Evolutionary conservation across 495 filamentous ascomycete species (phyloP), one percentile per base, ranked within the genome.

Genomic region (Aspergillus kassunensis): DNA sequence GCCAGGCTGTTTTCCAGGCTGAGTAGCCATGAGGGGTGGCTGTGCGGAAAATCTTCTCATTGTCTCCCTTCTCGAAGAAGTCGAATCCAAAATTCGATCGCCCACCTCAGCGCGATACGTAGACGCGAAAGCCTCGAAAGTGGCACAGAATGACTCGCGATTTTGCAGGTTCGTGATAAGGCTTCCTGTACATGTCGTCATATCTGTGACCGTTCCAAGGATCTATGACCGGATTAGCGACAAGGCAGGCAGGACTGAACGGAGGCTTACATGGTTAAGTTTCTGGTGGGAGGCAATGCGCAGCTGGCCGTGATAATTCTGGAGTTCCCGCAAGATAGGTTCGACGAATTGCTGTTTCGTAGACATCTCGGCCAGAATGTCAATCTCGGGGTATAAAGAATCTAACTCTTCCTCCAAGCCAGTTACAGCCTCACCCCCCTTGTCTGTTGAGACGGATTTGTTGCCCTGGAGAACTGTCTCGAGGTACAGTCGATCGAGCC

Each of bases 351-450:
- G 76, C 49, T 85, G 80, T 59, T 80, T 77, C 1, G 74, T 73
- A 20, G 79, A 78, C 73, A 86, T 81, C 52, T 85, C 79, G 3
- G 82, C 78, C 27, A 86, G 70, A 2, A 81, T 74, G 11, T 81
- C 72, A 53, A 86, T 81, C 52, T 86, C 83, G 0, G 80, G 74
- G 51, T 83, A 83, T 3, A 86, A 61, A 12, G 82, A 81, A 30
- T 83, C 81, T 4, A 85, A 59, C 48, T 86, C 83, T 34, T 78
- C 74, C 57, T 82, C 73, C 19, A 85, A 49, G 0, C 69, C 66
- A 16, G 63, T 40, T n/a, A 75, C 42, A 10, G 53, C 49, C 5
- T 65, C 60, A 12, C 21, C 21, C 19, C 61, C 57, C 13, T 23
- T 16, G 20, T 37, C 33, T 1, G 35, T 33, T 34, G 25, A 9